Evolutionary conservation across 2,329 filamentous ascomycete genomes (phyloP), one percentile per base, ranked within the genome.

Genomic region (Fonsecaea erecta): DNA sequence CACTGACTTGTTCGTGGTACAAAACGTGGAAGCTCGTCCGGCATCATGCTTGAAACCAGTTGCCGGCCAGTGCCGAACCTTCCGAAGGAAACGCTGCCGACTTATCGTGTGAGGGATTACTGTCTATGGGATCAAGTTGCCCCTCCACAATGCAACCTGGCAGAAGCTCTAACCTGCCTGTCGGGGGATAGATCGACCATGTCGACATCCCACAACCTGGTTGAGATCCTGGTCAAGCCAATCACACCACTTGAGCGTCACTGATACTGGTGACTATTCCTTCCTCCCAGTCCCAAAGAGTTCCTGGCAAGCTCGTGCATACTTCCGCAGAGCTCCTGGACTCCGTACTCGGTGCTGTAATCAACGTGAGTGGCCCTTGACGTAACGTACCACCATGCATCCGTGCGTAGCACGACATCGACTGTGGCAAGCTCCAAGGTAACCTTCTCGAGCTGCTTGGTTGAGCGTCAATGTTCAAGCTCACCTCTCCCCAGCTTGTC

Each of bases 61-160:
- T 12, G 12, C 18, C 43, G 18, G 18, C 14, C 14, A 12, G 43
- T 48, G 43, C 43, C 43, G 43, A 21, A 26, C 7, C 18, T 48
- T 48, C 43, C 43, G 43, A 16, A 48, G 43, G 18, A 26, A 24
- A 12, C 18, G 18, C 21, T 48, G 43, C 3, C 26, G 43, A 9
- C 43, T 48, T 48, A 48, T 48, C 43, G 21, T 48, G 43, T 21
- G 43, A 48, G 24, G 43, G 21, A 14, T 48, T 48, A 16, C 43
- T 21, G 8, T 24, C 43, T 48, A 18, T 26, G 18, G 43, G 21
- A 26, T 26, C 43, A 48, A 26, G 18, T 48, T 48, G 43, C 43
- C 43, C 43, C 43, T 48, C 43, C 21, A 14, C 43, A 48, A 48
- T 48, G 43, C 43, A 48, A 48, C 43, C 43, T 48, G 18, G 43